Conservation (phyloP, 495 filamentous ascomycete species). For the Chlorociboria aeruginascens region DNA sequence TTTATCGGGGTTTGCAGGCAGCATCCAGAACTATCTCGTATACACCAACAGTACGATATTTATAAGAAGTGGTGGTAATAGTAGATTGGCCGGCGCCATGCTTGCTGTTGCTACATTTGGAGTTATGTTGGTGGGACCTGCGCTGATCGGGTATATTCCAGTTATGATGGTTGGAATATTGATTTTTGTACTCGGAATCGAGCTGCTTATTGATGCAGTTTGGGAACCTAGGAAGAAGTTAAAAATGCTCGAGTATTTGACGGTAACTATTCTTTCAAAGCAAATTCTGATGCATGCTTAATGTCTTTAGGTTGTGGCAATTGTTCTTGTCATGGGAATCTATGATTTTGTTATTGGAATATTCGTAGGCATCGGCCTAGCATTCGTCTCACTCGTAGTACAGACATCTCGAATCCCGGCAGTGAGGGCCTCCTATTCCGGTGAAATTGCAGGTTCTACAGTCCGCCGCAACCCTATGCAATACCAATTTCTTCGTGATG, state of each 20-base stretch:
- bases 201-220: slow-evolving; percentile 76
- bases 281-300: slow-evolving; percentile 16
- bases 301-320: slow-evolving; percentile 58
- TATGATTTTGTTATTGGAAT: slow-evolving; percentile 96
- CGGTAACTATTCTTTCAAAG: slow-evolving; percentile 35
- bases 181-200: slow-evolving; percentile 89
- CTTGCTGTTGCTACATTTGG: slow-evolving; percentile 69
- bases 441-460: slow-evolving; percentile 77
- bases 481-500: slow-evolving; percentile 71
- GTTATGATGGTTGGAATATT: slow-evolving; percentile 92
- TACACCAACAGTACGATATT: slow-evolving; percentile 96
- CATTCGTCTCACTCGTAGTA: slow-evolving; percentile 80
- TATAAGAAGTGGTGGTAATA: slow-evolving; percentile 80
- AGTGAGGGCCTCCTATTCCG: slow-evolving; percentile 75
- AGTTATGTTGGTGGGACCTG: slow-evolving; percentile 73
- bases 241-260: slow-evolving; percentile 75
- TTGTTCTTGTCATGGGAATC: slow-evolving; percentile 89
- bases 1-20: slow-evolving; percentile 71
- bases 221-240: slow-evolving; percentile 81
- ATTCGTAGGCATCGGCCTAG: slow-evolving; percentile 78
- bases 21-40: slow-evolving; percentile 95
- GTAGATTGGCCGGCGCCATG: slow-evolving; percentile 74
- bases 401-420: slow-evolving; percentile 83
- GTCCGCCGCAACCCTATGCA: slow-evolving; percentile 85
- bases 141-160: slow-evolving; percentile 84